These are phyloP conservation scores for Prosopis cineraria DNA, from an alignment of 306 rosid genomes.

Conservation along the genomic window DNA sequence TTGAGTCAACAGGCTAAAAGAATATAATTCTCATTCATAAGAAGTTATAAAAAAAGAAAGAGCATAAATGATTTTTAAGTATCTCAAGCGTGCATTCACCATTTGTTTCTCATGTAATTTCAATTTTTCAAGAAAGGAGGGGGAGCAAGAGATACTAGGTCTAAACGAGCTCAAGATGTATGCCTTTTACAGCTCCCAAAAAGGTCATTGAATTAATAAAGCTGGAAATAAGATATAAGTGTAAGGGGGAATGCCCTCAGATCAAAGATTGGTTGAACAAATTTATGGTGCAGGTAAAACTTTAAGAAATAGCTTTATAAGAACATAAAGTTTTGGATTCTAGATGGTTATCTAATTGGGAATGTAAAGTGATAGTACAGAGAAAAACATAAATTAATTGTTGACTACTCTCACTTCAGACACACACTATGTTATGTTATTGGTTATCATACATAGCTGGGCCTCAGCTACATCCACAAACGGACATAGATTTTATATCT, in stretches of 20 bases:
- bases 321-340: background rate
- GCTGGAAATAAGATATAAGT: background rate
- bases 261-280: background rate
- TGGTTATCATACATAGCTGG: background rate
- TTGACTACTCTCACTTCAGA: background rate
- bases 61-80: background rate
- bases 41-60: background rate
- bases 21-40: background rate
- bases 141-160: background rate
- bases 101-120: slow-evolving; percentile 22
- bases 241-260: background rate
- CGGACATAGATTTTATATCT: background rate
- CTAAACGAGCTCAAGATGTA: background rate
- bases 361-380: background rate
- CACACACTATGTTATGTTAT: background rate
- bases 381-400: background rate
- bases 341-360: background rate
- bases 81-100: background rate
- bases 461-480: background rate
- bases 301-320: background rate
- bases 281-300: background rate
- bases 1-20: background rate
- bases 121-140: background rate
- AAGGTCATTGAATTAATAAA: background rate
- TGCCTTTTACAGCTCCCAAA: slow-evolving; percentile 9